Percentiles rank a stretch among this genome's conserved stretches.
phyloP scores from a whole-genome alignment of 345 rosid genomes.

The Eucalyptus curtisii region DNA sequence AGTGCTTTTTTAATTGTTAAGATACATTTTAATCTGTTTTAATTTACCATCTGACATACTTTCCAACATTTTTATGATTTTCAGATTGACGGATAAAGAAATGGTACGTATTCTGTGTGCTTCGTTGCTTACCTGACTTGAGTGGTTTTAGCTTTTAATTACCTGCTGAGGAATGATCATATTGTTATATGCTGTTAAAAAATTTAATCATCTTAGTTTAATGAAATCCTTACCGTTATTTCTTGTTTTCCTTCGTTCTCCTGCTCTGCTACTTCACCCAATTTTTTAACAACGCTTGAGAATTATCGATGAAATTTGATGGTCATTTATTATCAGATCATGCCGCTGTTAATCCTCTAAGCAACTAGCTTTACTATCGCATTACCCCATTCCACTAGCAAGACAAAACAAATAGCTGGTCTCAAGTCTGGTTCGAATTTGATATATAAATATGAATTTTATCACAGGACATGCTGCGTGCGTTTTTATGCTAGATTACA shows the following conservation, averaged over 20 bases:
- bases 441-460: neutral
- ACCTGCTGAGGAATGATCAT: neutral
- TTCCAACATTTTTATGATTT: slow-evolving; percentile 1
- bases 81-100: slow-evolving; percentile 78
- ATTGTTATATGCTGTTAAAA: neutral
- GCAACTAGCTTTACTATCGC: neutral
- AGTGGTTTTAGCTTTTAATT: neutral
- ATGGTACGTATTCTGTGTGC: slow-evolving; percentile 32
- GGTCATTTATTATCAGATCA: neutral
- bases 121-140: neutral
- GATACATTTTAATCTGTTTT: slow-evolving; percentile 7
- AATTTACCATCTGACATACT: slow-evolving; percentile 3
- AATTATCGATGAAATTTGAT: neutral
- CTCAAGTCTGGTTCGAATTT: neutral
- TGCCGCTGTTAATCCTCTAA: neutral
- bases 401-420: neutral
- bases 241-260: neutral
- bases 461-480: neutral
- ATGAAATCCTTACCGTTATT: neutral
- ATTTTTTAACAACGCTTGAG: neutral
- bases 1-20: neutral
- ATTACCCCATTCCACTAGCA: neutral
- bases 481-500: neutral
- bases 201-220: neutral
- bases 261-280: neutral